Conservation (phyloP, 495 filamentous ascomycete species). For the Saxispiralis lemnorum region DNA sequence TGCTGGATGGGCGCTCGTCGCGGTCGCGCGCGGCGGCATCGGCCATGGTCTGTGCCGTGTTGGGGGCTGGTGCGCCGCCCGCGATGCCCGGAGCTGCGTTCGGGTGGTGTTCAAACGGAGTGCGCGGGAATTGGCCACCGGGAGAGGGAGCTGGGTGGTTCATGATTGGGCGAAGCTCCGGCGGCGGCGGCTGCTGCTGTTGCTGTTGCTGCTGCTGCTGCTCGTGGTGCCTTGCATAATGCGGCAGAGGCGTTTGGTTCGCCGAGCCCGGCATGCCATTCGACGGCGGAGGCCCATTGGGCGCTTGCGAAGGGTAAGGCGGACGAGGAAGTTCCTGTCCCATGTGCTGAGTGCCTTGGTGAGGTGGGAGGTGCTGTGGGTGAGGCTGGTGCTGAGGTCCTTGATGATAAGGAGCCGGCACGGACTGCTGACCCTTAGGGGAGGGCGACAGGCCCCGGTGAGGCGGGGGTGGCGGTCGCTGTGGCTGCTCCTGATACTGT, state of each 20-base stretch:
- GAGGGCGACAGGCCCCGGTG: conserved; percentile 39
- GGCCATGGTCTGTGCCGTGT: conserved; percentile 53
- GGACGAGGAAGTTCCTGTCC: conserved; percentile 10
- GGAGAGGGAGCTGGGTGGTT: conserved; percentile 76
- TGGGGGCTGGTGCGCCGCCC: conserved; percentile 54
- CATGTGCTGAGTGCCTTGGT: conserved; percentile 3
- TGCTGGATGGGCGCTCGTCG: conserved; percentile 49
- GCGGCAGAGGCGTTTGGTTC: conserved; percentile 28
- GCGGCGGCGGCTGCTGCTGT: conserved; percentile 8
- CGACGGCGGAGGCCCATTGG: conserved; percentile 34
- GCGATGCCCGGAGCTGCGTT: conserved; percentile 55
- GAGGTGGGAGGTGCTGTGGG: conserved; percentile 20
- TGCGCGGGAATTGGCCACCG: conserved; percentile 61
- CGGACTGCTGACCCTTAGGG: conserved; percentile 39
- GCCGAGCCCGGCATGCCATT: conserved; percentile 28
- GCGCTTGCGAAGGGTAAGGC: conserved; percentile 5
- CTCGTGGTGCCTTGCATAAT: conserved; percentile 35
- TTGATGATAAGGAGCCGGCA: conserved; percentile 44
- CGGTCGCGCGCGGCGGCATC: conserved; percentile 66
- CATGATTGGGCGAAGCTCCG: conserved; percentile 70
- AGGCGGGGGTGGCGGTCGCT: conserved; percentile 35
- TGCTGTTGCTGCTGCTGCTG: neutral
- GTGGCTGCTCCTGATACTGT: conserved; percentile 52
- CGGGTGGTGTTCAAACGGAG: conserved; percentile 55
- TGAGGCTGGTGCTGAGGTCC: conserved; percentile 44